These are phyloP conservation scores for Gnaphalium uliginosum DNA, from an alignment of 129 eudicot genomes.

Conservation along the genomic window DNA sequence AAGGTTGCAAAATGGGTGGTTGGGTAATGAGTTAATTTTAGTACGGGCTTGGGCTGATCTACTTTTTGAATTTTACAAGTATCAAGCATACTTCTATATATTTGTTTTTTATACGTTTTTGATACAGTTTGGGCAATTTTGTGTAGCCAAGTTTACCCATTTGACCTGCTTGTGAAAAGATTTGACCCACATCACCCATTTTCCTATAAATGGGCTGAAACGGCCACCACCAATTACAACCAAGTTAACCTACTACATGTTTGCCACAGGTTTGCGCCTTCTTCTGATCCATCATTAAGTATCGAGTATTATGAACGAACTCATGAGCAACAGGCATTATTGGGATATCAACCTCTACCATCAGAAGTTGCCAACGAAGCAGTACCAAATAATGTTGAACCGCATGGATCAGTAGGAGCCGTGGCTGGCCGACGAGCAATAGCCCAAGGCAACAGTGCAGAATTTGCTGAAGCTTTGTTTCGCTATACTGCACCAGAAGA, in stretches of 20 bases:
- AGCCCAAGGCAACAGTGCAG: slow-evolving; percentile 61
- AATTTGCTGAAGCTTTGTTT: slow-evolving; percentile 65
- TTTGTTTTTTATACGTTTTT: not conserved
- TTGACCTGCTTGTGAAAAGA: not conserved
- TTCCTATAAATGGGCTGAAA: slow-evolving; percentile 8
- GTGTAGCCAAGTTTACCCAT: not conserved
- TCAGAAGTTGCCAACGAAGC: slow-evolving; percentile 26
- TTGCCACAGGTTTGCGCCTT: slow-evolving; percentile 57
- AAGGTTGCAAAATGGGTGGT: not conserved
- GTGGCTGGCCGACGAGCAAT: slow-evolving; percentile 70
- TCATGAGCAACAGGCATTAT: slow-evolving; percentile 55
- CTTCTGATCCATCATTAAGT: slow-evolving; percentile 62
- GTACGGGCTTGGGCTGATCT: not conserved
- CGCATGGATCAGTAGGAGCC: slow-evolving; percentile 80
- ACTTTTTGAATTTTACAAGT: not conserved
- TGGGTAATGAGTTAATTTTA: slow-evolving; percentile 2
- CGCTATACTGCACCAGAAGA: slow-evolving; percentile 80
- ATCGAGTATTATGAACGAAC: slow-evolving; percentile 63
- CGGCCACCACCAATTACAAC: not conserved
- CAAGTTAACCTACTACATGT: slow-evolving; percentile 7
- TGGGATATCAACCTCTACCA: slow-evolving; percentile 51
- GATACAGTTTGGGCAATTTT: not conserved
- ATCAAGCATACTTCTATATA: not conserved
- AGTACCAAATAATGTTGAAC: slow-evolving; percentile 38
- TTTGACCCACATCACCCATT: not conserved